Base-by-base conservation (phyloP, 2,329 filamentous ascomycete species). In the Tricladium varicosporioides region DNA sequence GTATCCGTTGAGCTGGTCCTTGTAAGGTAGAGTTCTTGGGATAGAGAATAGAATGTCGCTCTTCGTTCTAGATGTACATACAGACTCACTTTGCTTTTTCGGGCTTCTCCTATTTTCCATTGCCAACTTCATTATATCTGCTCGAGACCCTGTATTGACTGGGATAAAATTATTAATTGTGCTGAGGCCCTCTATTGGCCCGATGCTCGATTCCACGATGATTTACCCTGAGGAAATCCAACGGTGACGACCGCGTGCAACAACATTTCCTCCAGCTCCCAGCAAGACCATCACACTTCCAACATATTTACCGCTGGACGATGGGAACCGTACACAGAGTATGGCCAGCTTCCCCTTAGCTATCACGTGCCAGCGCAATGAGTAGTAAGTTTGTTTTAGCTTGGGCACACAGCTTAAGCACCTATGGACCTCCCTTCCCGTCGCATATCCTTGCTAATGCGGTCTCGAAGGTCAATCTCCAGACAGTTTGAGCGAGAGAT, bases 401-500 rank as follows among this genome's bases (percentile, higher is more conserved):
- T 47, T 47, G 19, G 5, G 19, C n/a, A 43, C 18, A 14, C 19
- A 7, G 4, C 19, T 32, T 8, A 40, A 15, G 32, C 16, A 14
- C 31, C 22, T 53, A 42, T 27, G 43, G 16, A 15, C 44, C 52
- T 45, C 27, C 32, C 19, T 54, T 42, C 33, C 40, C 27, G 32
- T 56, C 43, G 31, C 53, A 54, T 47, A 61, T 64, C 58, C 61
- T 60, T 63, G 62, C 65, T 68, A 59, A 67, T 56, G 49, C 54
- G 51, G 55, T 57, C 53, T 56, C 53, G 36, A 67, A 66, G 64
- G 59, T 62, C 62, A 61, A 59, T 60, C 60, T 58, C 60, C 60
- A 58, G 63, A 65, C 48, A 62, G 57, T 56, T 56, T 62, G 56
- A 60, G 60, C 57, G 68, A 69, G 54, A 60, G 66, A 56, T 58